These are phyloP conservation scores for Sordaria brevicollis DNA, from an alignment of 495 filamentous ascomycete species.

Conservation along the genomic window DNA sequence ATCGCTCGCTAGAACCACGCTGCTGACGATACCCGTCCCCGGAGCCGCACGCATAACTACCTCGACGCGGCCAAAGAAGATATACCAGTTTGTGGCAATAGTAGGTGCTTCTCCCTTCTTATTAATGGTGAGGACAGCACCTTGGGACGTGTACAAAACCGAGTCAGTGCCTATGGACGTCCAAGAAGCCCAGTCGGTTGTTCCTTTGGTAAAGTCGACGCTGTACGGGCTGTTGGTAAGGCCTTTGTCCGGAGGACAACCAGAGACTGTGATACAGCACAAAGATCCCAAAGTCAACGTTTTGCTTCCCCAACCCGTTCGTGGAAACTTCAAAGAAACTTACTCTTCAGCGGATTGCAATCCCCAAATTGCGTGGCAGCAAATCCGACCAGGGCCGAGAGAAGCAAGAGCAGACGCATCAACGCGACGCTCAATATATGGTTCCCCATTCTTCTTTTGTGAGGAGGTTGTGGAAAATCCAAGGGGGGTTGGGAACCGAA, in stretches of 20 bases:
- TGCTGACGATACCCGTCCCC: constrained; percentile 64
- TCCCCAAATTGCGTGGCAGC: constrained; percentile 1
- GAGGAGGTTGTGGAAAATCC: background rate
- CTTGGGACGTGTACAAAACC: constrained; percentile 49
- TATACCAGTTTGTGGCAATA: constrained; percentile 56
- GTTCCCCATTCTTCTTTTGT: background rate
- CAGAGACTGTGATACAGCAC: background rate
- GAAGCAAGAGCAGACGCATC: background rate
- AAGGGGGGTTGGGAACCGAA: background rate
- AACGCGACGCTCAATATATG: background rate
- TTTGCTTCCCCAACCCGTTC: background rate
- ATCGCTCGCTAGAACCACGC: constrained; percentile 74
- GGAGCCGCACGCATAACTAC: constrained; percentile 52
- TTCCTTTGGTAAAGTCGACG: constrained; percentile 54
- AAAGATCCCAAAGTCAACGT: background rate
- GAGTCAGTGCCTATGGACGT: constrained; percentile 42
- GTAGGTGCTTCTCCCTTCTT: constrained; percentile 67
- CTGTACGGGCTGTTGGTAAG: constrained; percentile 21
- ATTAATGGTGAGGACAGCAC: constrained; percentile 62
- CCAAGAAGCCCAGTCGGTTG: constrained; percentile 48
- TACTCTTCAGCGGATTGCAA: constrained; percentile 8
- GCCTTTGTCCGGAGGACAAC: constrained; percentile 7
- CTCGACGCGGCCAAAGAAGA: constrained; percentile 68
- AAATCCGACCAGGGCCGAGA: background rate
- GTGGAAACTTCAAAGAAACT: background rate